Base-by-base conservation (phyloP, 176 grass and related monocot genomes). In the Aegilops longissima region DNA sequence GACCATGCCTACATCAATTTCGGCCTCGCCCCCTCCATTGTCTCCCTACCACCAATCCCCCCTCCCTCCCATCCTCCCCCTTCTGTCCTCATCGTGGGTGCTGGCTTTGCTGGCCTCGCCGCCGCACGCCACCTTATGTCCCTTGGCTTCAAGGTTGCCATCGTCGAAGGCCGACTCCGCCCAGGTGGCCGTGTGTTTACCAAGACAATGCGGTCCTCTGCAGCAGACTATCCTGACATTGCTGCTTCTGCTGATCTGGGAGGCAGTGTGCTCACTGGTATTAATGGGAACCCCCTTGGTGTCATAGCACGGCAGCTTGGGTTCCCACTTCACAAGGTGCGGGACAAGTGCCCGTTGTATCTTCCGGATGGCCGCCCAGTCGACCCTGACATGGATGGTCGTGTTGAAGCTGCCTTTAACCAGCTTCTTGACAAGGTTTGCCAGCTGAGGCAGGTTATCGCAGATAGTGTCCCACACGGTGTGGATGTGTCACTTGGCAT, bases 401-500 rank as follows among this genome's bases (percentile, higher is more conserved):
- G 82, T 30, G 89, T 98, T 79, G 97, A 98, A 65, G 85, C 92
- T 72, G 81, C 97, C 44, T 98, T 96, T 77, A 98, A 98, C 85
- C 88, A 98, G 82, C 93, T 98, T 80, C 89, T 98, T 21, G 97
- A 98, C 76, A 98, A 96, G 86, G 97, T 96, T 59, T 98, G 97
- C 82, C 92, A 89, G 9, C 82, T 98, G 73, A 79, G 97, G 42
- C 97, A 98, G 75, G 92, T 93, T 8, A 70, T 98, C 23, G 77
- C 90, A 29, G 93, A 96, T 59, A 89, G 85, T 29, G 72, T 98
- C 21, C 87, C 84, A 21, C 88, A 90, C 3, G 84, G 88, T 17
- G 84, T 98, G 67, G 97, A 98, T 68, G 81, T 88, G 72, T 93
- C 97, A 12, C 89, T 98, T 62, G 97, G 97, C 68, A 83, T 81